Conservation (phyloP, 2,329 filamentous ascomycete genomes). For the Ramularia collo-cygni region DNA sequence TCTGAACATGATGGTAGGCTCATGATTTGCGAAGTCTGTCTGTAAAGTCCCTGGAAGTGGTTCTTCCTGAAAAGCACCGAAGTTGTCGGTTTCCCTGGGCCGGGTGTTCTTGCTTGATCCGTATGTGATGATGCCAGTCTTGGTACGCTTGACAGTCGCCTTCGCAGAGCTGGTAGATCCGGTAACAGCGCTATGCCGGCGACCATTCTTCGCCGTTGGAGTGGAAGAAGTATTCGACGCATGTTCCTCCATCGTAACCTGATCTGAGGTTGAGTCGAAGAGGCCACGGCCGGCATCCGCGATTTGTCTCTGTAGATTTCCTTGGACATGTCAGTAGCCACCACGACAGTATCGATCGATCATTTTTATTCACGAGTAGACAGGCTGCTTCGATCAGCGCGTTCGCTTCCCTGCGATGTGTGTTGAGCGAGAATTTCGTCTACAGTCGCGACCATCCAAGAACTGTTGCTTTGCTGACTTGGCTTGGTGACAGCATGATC, state of each 20-base stretch:
- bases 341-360: neutral
- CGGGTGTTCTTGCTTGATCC: conserved; percentile 4
- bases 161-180: conserved; percentile 10
- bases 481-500: neutral
- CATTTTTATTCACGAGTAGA: conserved; percentile 10
- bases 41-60: conserved; percentile 25
- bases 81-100: conserved; percentile 3
- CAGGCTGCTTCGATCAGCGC: conserved; percentile 10
- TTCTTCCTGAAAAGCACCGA: conserved; percentile 13
- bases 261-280: conserved; percentile 12
- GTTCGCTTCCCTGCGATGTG: neutral
- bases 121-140: conserved; percentile 19
- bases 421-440: neutral
- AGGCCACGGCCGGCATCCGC: conserved; percentile 20
- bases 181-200: conserved; percentile 14
- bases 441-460: conserved; percentile 1
- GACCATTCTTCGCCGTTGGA: conserved; percentile 12
- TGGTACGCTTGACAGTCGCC: conserved; percentile 17
- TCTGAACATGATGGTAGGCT: conserved; percentile 35
- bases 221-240: conserved; percentile 11
- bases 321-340: conserved; percentile 9
- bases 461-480: conserved; percentile 6
- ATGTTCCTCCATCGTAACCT: conserved; percentile 6
- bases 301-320: conserved; percentile 20
- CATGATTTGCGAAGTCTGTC: conserved; percentile 33